Percentiles rank a stretch among this genome's conserved stretches.
Evolutionary conservation across 2,329 filamentous ascomycete genomes (phyloP).

Genomic region (Atkinsonella texensis): DNA sequence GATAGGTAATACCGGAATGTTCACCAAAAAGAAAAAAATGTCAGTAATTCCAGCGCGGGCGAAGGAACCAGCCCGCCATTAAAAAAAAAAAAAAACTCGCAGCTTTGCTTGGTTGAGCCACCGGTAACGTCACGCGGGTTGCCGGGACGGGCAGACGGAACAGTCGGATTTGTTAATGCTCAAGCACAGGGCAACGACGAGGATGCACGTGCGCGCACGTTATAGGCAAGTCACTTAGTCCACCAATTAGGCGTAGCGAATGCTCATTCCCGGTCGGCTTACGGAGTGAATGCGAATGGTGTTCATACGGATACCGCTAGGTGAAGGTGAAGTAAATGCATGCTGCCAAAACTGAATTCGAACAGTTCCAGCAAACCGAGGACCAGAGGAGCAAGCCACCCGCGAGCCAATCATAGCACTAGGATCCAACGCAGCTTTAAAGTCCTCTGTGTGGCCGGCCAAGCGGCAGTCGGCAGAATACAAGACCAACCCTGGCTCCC

Average conservation of each 20-base stretch:
- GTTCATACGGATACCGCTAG: neutral
- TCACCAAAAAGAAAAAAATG: too few relatives aligned
- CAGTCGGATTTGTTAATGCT: neutral
- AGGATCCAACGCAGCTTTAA: neutral
- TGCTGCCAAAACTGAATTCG: neutral
- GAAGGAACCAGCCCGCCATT: neutral
- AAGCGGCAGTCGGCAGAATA: conserved; percentile 1
- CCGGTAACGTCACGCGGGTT: neutral
- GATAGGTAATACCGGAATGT: too few relatives aligned
- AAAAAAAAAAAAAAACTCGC: too few relatives aligned
- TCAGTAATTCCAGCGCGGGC: too few relatives aligned
- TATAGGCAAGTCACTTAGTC: too few relatives aligned
- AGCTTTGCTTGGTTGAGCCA: neutral
- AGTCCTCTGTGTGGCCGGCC: too few relatives aligned
- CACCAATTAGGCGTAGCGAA: neutral
- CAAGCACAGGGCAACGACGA: too few relatives aligned
- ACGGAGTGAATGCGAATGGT: neutral
- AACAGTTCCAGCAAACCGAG: neutral
- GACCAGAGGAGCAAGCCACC: neutral
- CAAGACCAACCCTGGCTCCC: neutral
- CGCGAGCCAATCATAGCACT: conserved; percentile 4
- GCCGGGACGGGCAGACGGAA: neutral
- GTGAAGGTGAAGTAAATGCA: neutral
- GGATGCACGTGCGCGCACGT: too few relatives aligned
- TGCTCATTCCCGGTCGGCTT: too few relatives aligned